A percentile compares a stretch with the other conserved stretches of the same genome.
phyloP scores from a whole-genome alignment of 345 rosid genomes.

The Rhizophora mangle region DNA sequence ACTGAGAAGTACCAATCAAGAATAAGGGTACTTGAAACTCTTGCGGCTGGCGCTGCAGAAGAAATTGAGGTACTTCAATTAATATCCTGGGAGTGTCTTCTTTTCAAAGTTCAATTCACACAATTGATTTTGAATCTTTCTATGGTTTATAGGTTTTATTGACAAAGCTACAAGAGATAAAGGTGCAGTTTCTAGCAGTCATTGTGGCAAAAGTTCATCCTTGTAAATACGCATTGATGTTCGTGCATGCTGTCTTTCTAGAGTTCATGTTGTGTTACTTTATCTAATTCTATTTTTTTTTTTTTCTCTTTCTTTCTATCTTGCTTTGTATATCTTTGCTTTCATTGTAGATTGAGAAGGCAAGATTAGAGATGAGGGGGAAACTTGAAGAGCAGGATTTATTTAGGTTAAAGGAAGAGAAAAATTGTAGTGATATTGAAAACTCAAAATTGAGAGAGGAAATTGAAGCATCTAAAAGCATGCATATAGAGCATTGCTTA shows the following conservation, averaged over 20 bases:
- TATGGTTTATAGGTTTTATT: conserved; percentile 19
- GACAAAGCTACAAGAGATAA: conserved; percentile 25
- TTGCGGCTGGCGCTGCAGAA: conserved; percentile 62
- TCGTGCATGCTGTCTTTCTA: background rate
- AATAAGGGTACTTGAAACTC: conserved; percentile 71
- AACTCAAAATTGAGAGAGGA: conserved; percentile 60
- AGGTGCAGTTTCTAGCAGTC: conserved; percentile 13
- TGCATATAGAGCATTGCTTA: conserved; percentile 51
- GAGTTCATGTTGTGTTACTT: background rate
- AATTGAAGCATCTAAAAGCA: conserved; percentile 45
- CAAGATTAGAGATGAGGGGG: conserved; percentile 60
- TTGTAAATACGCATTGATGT: background rate
- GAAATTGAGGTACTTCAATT: conserved; percentile 64
- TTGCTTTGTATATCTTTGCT: background rate
- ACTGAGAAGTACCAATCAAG: conserved; percentile 77
- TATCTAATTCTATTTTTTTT: background rate
- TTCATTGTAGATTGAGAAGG: conserved; percentile 61
- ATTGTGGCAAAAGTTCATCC: background rate
- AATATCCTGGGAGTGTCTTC: conserved; percentile 12
- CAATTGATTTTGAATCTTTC: conserved; percentile 15
- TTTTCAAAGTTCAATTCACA: conserved; percentile 5
- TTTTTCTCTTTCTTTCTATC: too few relatives aligned
- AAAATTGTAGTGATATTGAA: conserved; percentile 50
- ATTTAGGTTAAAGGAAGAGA: conserved; percentile 53
- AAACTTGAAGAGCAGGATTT: conserved; percentile 61